phyloP scores from a whole-genome alignment of 2,329 filamentous ascomycete species.

The Gnomoniopsis sp. region DNA sequence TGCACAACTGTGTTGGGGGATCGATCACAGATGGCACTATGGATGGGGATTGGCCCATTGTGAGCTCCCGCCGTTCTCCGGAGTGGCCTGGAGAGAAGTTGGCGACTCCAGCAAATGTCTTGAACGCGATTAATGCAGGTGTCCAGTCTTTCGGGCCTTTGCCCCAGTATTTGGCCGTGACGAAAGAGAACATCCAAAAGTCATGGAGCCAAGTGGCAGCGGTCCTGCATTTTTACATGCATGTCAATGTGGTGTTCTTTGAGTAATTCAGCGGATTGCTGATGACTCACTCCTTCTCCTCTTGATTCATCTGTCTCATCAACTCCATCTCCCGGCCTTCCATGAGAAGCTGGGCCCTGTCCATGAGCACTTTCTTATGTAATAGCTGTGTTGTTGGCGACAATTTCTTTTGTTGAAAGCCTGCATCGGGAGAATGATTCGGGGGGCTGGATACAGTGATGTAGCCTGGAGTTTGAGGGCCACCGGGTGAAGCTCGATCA shows the following conservation, averaged over 20 bases:
- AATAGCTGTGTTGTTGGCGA: not conserved
- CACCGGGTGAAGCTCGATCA: not conserved
- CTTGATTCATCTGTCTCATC: conserved; percentile 1
- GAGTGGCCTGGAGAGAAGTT: not conserved
- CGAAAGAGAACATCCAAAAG: conserved; percentile 24
- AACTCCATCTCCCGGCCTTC: not conserved
- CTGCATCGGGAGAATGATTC: not conserved
- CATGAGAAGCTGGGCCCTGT: not conserved
- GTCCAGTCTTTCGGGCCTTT: conserved; percentile 21
- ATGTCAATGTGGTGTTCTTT: not conserved
- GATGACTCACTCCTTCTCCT: not conserved
- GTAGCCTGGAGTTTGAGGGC: not conserved
- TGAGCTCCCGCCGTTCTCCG: too few relatives aligned
- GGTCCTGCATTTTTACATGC: not conserved
- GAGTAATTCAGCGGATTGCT: too few relatives aligned
- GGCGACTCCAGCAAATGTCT: conserved; percentile 14
- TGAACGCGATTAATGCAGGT: not conserved
- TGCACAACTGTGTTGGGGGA: conserved; percentile 3
- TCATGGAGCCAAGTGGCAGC: conserved; percentile 23
- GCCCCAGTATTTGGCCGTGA: conserved; percentile 25
- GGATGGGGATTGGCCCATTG: not conserved
- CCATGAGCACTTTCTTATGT: not conserved
- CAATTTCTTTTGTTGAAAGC: not conserved
- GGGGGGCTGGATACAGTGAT: not conserved
- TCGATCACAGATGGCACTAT: not conserved